phyloP scores from a whole-genome alignment of 2,329 filamentous ascomycete genomes.

The Pestalotiopsis sp. region DNA sequence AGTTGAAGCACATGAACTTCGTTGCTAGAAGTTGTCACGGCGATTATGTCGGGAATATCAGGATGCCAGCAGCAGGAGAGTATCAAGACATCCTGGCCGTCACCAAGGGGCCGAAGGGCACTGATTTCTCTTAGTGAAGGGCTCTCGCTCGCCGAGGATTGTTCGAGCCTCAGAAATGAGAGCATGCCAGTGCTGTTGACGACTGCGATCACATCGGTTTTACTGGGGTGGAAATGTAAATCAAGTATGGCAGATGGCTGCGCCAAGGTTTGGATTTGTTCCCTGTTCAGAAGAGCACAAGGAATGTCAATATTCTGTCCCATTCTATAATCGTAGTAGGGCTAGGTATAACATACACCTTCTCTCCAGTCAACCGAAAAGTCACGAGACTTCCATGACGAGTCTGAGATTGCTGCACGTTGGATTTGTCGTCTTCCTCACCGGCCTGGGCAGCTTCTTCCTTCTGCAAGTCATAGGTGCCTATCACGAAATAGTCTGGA shows the following conservation, averaged over 20 bases:
- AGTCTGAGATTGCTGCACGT: conserved; percentile 52
- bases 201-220: conserved; percentile 64
- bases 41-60: conserved; percentile 54
- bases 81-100: conserved; percentile 65
- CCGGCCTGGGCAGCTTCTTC: conserved; percentile 28
- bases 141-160: conserved; percentile 15
- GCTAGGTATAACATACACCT: background rate
- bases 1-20: conserved; percentile 60
- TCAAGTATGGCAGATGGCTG: conserved; percentile 81
- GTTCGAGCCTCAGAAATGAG: conserved; percentile 60
- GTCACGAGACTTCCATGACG: conserved; percentile 77
- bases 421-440: conserved; percentile 26
- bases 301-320: too few species aligned
- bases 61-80: conserved; percentile 78
- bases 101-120: conserved; percentile 48
- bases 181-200: conserved; percentile 79
- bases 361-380: conserved; percentile 50
- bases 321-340: background rate
- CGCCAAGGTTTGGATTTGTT: conserved; percentile 58
- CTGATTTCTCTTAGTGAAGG: conserved; percentile 37
- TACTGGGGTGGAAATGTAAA: conserved; percentile 73
- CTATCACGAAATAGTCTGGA: conserved; percentile 73
- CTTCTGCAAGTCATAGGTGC: conserved; percentile 79
- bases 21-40: conserved; percentile 73
- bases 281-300: conserved; percentile 39